A percentile compares a stretch with the other conserved stretches of the same genome.
These are phyloP conservation scores for Leersia perrieri DNA, from an alignment of 176 grass and related monocot species.

Conservation along the genomic window DNA sequence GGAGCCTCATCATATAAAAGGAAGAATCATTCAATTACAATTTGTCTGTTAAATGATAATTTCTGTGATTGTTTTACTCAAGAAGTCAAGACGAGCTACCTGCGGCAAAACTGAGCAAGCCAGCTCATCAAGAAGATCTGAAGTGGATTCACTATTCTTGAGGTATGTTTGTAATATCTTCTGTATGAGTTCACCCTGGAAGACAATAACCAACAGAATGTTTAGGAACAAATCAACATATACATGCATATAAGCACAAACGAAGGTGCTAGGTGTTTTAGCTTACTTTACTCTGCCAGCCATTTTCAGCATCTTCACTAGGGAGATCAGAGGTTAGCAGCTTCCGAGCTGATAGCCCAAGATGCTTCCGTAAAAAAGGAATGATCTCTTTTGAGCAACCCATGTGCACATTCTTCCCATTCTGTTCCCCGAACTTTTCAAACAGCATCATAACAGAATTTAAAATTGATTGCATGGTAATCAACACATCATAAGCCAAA, in stretches of 20 bases:
- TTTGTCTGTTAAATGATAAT: not conserved
- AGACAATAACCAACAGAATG: slow-evolving; percentile 12
- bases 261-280: slow-evolving; percentile 17
- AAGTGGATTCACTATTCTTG: slow-evolving; percentile 66
- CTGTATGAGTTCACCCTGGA: slow-evolving; percentile 70
- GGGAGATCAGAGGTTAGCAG: slow-evolving; percentile 60
- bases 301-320: slow-evolving; percentile 55
- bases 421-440: slow-evolving; percentile 56
- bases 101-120: slow-evolving; percentile 32
- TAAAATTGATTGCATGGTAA: slow-evolving; percentile 81
- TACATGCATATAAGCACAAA: slow-evolving; percentile 8
- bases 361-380: slow-evolving; percentile 62
- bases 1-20: slow-evolving; percentile 11
- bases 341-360: slow-evolving; percentile 65
- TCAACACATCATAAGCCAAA: slow-evolving; percentile 60
- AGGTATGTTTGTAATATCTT: slow-evolving; percentile 87
- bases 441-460: slow-evolving; percentile 56
- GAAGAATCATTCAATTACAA: not conserved
- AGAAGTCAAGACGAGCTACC: slow-evolving; percentile 41
- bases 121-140: slow-evolving; percentile 65
- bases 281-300: slow-evolving; percentile 69
- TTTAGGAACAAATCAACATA: slow-evolving; percentile 20
- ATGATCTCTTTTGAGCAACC: slow-evolving; percentile 60
- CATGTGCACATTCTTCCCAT: slow-evolving; percentile 48
- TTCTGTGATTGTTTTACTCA: slow-evolving; percentile 17